These are phyloP conservation scores for Trichoderma polysporum DNA, from an alignment of 2,329 filamentous ascomycete species.

Conservation along the genomic window DNA sequence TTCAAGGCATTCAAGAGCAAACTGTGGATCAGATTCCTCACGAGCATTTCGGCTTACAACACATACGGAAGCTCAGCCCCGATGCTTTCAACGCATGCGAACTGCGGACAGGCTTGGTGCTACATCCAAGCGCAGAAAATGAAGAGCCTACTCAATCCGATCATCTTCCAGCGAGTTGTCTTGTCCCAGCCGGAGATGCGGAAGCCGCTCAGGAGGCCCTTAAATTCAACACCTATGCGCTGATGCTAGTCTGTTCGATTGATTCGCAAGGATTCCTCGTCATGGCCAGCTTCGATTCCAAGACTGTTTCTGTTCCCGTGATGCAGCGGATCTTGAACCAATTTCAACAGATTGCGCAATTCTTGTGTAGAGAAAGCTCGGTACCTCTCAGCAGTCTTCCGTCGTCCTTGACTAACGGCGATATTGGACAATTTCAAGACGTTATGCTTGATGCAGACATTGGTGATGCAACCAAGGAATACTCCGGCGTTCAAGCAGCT, in stretches of 20 bases:
- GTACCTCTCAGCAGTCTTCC: conserved; percentile 35
- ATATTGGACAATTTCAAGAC: conserved; percentile 34
- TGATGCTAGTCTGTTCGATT: conserved; percentile 65
- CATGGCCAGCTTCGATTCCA: conserved; percentile 65
- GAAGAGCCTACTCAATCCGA: conserved; percentile 28
- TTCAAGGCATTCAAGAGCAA: conserved; percentile 56
- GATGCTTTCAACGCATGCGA: conserved; percentile 57
- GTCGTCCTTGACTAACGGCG: conserved; percentile 34
- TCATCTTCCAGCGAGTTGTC: conserved; percentile 47
- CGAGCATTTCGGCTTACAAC: conserved; percentile 61
- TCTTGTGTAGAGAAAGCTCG: conserved; percentile 45
- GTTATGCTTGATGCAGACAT: conserved; percentile 26
- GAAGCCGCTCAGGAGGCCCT: conserved; percentile 61
- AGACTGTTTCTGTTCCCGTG: conserved; percentile 50
- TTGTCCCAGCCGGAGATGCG: conserved; percentile 55
- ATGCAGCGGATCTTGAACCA: conserved; percentile 55
- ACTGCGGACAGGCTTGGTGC: conserved; percentile 54
- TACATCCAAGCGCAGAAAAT: conserved; percentile 47
- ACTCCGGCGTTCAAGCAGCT: conserved; percentile 30
- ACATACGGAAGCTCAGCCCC: conserved; percentile 56
- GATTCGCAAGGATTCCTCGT: conserved; percentile 55
- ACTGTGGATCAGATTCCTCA: conserved; percentile 60
- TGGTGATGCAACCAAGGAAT: conserved; percentile 27
- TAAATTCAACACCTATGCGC: conserved; percentile 58
- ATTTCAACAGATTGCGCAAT: conserved; percentile 50